Evolutionary conservation across 2,329 filamentous ascomycete genomes (phyloP).

Genomic region (Chaetothyriales sp.): DNA sequence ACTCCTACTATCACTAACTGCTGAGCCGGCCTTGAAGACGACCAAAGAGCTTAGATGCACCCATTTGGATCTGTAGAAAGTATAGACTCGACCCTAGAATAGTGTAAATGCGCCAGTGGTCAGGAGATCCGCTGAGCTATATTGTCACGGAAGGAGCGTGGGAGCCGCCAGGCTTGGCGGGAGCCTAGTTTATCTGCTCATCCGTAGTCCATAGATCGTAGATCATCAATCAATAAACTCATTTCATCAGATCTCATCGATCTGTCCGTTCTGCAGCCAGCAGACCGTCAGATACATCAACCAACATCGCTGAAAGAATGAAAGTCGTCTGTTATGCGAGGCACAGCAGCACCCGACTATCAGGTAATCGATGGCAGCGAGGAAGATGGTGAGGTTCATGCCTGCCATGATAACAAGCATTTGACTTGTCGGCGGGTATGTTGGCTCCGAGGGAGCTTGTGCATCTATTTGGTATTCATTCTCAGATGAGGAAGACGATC

Average conservation of each 20-base stretch:
- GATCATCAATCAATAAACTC: too few species aligned
- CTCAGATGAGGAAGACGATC: too few species aligned
- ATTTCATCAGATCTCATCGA: too few species aligned
- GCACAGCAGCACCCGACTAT: conserved; percentile 36
- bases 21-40: conserved; percentile 31
- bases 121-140: conserved; percentile 33
- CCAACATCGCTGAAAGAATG: conserved; percentile 33
- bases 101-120: conserved; percentile 31
- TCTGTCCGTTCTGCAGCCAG: too few species aligned
- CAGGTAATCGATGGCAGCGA: conserved; percentile 9
- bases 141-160: too few species aligned
- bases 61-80: conserved; percentile 32
- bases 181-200: too few species aligned
- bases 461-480: too few species aligned
- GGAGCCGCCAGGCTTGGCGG: too few species aligned
- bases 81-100: conserved; percentile 32
- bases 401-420: conserved; percentile 2
- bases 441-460: not conserved
- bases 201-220: too few species aligned
- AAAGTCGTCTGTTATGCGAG: conserved; percentile 36
- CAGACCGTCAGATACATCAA: too few species aligned
- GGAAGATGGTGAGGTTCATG: conserved; percentile 3
- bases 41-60: conserved; percentile 26
- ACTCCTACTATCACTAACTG: too few species aligned
- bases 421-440: conserved; percentile 2